Evolutionary conservation across 2,329 filamentous ascomycete species (phyloP), one percentile per base, ranked within the genome.

Genomic region (Saccharata proteae): DNA sequence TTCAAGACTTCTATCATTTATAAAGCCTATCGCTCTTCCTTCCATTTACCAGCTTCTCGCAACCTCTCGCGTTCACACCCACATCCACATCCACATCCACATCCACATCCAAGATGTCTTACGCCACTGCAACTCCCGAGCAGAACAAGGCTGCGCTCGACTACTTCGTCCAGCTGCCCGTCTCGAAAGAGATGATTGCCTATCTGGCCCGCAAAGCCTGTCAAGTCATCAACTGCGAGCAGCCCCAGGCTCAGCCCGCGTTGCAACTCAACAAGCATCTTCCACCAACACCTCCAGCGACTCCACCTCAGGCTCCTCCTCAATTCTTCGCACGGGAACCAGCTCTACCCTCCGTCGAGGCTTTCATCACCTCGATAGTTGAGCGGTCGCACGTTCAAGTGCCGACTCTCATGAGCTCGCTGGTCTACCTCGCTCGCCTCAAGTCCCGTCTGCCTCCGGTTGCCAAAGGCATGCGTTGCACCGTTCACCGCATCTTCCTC

Each of bases 401-500:
- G 32, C 83, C 90, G 9, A 98, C 90, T 6, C 71, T 98, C 44
- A 96, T 98, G 90, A 88, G 84, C 20, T 86, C 86, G 6, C 71
- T 98, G 23, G 85, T 96, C 55, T 98, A 94, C 67, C 77, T 98
- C 35, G 74, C 72, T 50, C 75, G 86, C 38, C 72, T 98, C 49
- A 81, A 79, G 61, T 71, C 78, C 30, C 78, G 82, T 45, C 75
- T 98, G 16, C 88, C 92, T 43, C 82, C 88, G 37, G 85, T 93
- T 52, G 88, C 90, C 46, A 93, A 93, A 63, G 90, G 90, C 42
- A 83, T 96, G 62, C 78, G 81, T 47, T 96, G 90, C 68, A 96
- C 90, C 15, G 84, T 88, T 27, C 90, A 98, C 66, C 80, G 90
- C 48, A 96, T 98, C 68, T 96, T 98, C 64, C 72, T 98, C 29